Evolutionary conservation across 176 grass and related monocot genomes (phyloP).

Genomic region (Miscanthus lutarioriparius): DNA sequence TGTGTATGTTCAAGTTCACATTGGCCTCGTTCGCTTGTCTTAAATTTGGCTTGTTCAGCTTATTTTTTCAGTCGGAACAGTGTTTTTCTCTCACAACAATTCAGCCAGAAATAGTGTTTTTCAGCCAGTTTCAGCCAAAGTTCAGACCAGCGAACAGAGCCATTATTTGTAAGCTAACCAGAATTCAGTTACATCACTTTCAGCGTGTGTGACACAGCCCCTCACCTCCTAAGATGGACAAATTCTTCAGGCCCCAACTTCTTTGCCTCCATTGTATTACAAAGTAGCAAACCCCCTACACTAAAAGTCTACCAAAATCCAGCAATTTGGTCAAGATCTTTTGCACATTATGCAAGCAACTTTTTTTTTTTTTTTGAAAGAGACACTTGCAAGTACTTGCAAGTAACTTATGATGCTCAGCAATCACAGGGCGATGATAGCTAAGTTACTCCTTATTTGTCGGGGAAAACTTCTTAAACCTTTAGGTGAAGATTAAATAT

Average conservation of each 20-base stretch:
- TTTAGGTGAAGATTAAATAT: neutral
- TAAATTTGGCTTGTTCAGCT: too few relatives aligned
- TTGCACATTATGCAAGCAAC: conserved; percentile 22
- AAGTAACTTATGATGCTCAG: neutral
- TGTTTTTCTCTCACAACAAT: too few relatives aligned
- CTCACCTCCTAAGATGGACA: neutral
- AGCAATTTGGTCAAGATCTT: conserved; percentile 26
- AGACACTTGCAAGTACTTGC: conserved; percentile 22
- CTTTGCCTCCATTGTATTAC: neutral
- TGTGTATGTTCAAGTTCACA: neutral
- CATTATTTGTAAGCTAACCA: neutral
- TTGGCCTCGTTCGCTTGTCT: too few relatives aligned
- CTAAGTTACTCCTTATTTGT: neutral
- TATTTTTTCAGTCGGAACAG: too few relatives aligned
- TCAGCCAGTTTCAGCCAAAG: too few relatives aligned
- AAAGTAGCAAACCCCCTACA: neutral
- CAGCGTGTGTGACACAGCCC: neutral
- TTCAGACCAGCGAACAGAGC: too few relatives aligned
- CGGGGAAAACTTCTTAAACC: neutral
- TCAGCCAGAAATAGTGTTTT: too few relatives aligned
- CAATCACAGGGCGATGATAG: neutral
- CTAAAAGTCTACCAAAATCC: conserved; percentile 35
- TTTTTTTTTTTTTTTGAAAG: neutral
- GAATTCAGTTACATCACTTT: conserved; percentile 17
- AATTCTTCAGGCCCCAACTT: conserved; percentile 6